Percentiles rank a stretch among this genome's conserved stretches.
These are phyloP conservation scores for Pythium volutum DNA, from an alignment of 352 stramenopile species.

Conservation along the genomic window DNA sequence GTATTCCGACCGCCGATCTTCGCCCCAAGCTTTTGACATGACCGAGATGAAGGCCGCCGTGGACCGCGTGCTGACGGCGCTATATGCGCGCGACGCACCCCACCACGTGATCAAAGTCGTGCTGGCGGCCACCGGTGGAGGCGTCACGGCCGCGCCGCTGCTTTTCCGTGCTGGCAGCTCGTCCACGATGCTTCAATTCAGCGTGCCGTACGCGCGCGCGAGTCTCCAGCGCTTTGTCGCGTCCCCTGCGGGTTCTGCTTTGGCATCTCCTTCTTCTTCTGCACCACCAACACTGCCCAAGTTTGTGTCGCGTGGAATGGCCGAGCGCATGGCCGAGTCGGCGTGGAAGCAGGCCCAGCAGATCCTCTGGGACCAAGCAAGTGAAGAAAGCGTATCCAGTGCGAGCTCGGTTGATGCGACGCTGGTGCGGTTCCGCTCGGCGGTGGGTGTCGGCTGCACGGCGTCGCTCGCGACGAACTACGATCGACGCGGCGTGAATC, in stretches of 20 bases:
- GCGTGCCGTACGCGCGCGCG: slow-evolving; percentile 58
- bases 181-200: slow-evolving; percentile 69
- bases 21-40: no score
- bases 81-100: slow-evolving; percentile 38
- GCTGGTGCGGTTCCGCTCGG: slow-evolving; percentile 33
- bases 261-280: not conserved
- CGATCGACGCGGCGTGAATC: slow-evolving; percentile 52
- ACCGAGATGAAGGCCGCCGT: slow-evolving; percentile 9
- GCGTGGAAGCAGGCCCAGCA: slow-evolving; percentile 47
- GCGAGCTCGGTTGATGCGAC: slow-evolving; percentile 25
- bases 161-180: slow-evolving; percentile 60
- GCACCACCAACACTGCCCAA: slow-evolving; percentile 16
- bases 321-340: slow-evolving; percentile 57
- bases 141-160: slow-evolving; percentile 36
- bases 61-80: slow-evolving; percentile 48
- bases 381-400: slow-evolving; percentile 16
- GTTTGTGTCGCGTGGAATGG: slow-evolving; percentile 60
- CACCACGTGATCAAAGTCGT: slow-evolving; percentile 54
- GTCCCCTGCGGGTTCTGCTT: no score
- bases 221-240: slow-evolving; percentile 54
- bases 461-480: slow-evolving; percentile 66
- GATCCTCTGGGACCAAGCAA: slow-evolving; percentile 34
- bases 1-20: no score
- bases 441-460: slow-evolving; percentile 68
- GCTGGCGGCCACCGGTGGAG: slow-evolving; percentile 54